Conservation (phyloP, 495 filamentous ascomycete species). For the Penicillium robsamsonii region DNA sequence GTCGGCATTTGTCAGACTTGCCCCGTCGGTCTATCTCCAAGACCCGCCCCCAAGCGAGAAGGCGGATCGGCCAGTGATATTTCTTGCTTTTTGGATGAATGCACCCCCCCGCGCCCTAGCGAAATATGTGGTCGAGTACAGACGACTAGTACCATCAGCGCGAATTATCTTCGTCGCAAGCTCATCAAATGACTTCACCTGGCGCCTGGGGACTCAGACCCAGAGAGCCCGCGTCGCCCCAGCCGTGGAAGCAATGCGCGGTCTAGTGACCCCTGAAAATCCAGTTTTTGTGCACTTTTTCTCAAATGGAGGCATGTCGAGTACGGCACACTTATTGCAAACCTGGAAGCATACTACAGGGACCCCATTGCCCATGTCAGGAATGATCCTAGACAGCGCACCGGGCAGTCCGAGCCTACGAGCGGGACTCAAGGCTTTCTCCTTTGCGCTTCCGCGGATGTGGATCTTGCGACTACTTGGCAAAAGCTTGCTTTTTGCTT, state of each 20-base stretch:
- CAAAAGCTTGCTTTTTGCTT: constrained; percentile 26
- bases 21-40: constrained; percentile 36
- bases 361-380: constrained; percentile 31
- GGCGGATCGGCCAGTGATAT: constrained; percentile 23
- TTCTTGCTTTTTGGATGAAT: constrained; percentile 48
- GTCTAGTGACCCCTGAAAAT: constrained; percentile 19
- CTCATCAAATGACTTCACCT: constrained; percentile 38
- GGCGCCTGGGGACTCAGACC: constrained; percentile 19
- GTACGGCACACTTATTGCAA: constrained; percentile 31
- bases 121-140: constrained; percentile 42
- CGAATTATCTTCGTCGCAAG: constrained; percentile 42
- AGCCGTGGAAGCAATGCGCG: constrained; percentile 37
- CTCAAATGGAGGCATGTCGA: constrained; percentile 44
- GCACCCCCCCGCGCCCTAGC: constrained; percentile 36
- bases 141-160: constrained; percentile 33
- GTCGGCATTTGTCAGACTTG: constrained; percentile 29
- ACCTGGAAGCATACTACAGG: constrained; percentile 35
- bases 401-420: constrained; percentile 35
- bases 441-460: constrained; percentile 34
- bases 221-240: constrained; percentile 35
- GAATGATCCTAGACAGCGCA: constrained; percentile 43
- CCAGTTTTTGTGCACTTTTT: constrained; percentile 44
- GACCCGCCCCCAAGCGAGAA: constrained; percentile 19
- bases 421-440: constrained; percentile 33
- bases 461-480: constrained; percentile 34